Conservation (phyloP, 371 early-diverging fungal genomes). For the Mucor piriformis region DNA sequence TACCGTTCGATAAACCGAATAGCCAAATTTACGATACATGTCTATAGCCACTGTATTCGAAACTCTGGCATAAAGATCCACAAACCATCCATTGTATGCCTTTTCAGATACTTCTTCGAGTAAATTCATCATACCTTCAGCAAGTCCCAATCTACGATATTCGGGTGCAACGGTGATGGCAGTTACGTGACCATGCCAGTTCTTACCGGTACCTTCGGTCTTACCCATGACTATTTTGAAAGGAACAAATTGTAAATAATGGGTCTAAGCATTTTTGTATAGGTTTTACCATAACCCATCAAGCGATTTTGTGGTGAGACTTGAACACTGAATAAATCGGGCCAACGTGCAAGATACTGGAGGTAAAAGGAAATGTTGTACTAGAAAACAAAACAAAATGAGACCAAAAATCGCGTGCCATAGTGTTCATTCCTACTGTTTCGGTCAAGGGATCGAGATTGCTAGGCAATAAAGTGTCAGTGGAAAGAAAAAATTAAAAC, state of each 20-base stretch:
- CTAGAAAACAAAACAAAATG: constrained; percentile 37
- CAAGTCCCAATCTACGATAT: constrained; percentile 92
- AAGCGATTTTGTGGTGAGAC: constrained; percentile 71
- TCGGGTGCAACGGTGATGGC: constrained; percentile 98
- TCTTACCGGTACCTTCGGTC: constrained; percentile 86
- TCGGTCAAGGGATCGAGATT: constrained; percentile 89
- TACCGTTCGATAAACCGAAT: constrained; percentile 90
- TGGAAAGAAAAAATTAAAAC: neutral
- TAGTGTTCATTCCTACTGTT: constrained; percentile 58
- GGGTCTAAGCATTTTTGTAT: neutral
- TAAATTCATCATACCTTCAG: constrained; percentile 86
- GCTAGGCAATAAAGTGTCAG: constrained; percentile 37
- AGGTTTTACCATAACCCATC: constrained; percentile 84
- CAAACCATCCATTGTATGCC: constrained; percentile 93
- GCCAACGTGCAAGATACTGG: constrained; percentile 92
- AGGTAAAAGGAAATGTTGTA: constrained; percentile 95
- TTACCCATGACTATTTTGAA: constrained; percentile 92
- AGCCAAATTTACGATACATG: constrained; percentile 97
- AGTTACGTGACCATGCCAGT: constrained; percentile 99
- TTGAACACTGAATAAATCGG: constrained; percentile 88
- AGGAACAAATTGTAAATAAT: neutral
- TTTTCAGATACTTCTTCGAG: constrained; percentile 94
- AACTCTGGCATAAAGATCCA: constrained; percentile 97
- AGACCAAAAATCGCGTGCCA: neutral
- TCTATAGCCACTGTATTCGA: constrained; percentile 94